Evolutionary conservation across 352 stramenopile genomes (phyloP), one percentile per base, ranked within the genome.

Genomic region (Peronospora destructor): DNA sequence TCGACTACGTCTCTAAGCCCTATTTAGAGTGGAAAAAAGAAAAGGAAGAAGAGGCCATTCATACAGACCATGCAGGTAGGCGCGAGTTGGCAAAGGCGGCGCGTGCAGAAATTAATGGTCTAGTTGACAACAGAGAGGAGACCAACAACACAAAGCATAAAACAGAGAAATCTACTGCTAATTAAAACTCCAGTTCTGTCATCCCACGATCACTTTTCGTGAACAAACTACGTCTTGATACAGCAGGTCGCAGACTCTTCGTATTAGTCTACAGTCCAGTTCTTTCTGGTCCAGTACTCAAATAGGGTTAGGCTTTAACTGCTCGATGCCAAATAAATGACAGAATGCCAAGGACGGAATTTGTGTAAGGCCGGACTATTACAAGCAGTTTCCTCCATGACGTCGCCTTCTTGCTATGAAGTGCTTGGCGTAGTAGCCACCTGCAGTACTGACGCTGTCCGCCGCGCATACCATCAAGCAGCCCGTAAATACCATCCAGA

Each of bases 1-100:
- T 90, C 29, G 59, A 74, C 45, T 94, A 94, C 49, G 49, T 71
- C 8, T 53, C 66, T 12, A 76, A 76, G 42, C 56, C 76, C 14
- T 80, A 80, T 30, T 45, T 62, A 14, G 67, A 75, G 51, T 93
- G 82, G 82, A 90, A 89, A 46, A 64, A 62, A 16, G 76, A 85
- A 39, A 92, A 92, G 46, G 79, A 88, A 53, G 76, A 80, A 3
- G 61, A 76, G 42, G 61, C 72, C 1, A 42, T 43, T 28, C 56
- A 55, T 38, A 67, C 56, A n/a, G 57, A 79, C 42, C 64, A 69
- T 38, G 59, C 52, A 16, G 67, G 53, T 3, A 78, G 73, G 48
- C 61, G 68, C 1, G 64, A 78, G n/a, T 45, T 68, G 8, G 61
- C 72, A 13, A 71, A 73, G 41, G 41, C 56, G 28, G 45, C 59